Evolutionary conservation across 2,329 filamentous ascomycete species (phyloP).

Genomic region (Fusarium caatingaense): DNA sequence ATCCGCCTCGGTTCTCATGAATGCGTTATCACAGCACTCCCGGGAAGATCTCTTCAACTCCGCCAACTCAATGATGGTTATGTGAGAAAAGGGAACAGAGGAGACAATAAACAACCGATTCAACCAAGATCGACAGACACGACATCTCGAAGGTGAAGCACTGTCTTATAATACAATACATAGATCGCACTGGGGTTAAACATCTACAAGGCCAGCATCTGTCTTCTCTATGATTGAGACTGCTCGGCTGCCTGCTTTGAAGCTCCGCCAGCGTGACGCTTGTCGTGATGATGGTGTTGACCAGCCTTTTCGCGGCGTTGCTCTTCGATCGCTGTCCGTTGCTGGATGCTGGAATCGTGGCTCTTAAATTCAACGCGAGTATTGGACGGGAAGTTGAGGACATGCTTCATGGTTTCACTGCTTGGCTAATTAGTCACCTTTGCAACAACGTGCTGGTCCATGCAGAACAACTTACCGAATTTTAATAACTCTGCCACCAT

Average conservation of each 20-base stretch:
- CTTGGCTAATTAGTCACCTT: conserved; percentile 35
- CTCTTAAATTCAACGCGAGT: conserved; percentile 96
- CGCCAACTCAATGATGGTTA: conserved; percentile 28
- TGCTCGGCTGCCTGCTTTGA: conserved; percentile 52
- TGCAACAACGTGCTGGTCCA: not conserved
- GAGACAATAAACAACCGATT: conserved; percentile 22
- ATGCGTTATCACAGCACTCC: conserved; percentile 30
- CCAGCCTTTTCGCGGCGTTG: conserved; percentile 85
- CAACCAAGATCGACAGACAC: conserved; percentile 28
- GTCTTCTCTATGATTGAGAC: conserved; percentile 26
- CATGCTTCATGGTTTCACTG: conserved; percentile 93
- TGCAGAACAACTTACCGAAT: conserved; percentile 78
- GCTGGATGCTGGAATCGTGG: conserved; percentile 94
- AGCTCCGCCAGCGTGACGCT: conserved; percentile 49
- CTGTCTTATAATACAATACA: conserved; percentile 44
- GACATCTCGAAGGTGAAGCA: conserved; percentile 18
- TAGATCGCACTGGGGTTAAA: conserved; percentile 13
- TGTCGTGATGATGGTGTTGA: conserved; percentile 58
- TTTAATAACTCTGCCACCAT: conserved; percentile 93
- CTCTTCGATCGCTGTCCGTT: conserved; percentile 90
- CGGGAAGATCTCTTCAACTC: conserved; percentile 35
- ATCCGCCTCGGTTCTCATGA: conserved; percentile 35
- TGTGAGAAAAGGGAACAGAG: conserved; percentile 29
- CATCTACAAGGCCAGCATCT: not conserved
- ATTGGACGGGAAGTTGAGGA: conserved; percentile 86